Evolutionary conservation across 495 filamentous ascomycete species (phyloP).

Genomic region (Gamarada debralockiae): DNA sequence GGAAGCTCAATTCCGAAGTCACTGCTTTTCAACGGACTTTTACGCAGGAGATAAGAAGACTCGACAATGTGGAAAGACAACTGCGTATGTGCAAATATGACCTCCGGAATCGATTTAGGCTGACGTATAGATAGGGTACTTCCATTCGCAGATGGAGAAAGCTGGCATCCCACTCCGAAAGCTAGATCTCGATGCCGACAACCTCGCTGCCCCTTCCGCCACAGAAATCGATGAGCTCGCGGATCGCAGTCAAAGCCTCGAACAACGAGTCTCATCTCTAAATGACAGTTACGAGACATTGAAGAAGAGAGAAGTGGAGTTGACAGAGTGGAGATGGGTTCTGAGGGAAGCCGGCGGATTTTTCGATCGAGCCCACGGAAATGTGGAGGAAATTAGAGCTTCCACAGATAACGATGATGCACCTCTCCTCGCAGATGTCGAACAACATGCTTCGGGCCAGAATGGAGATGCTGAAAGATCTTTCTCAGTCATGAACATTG

Average conservation of each 20-base stretch:
- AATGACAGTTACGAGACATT: slow-evolving; percentile 98
- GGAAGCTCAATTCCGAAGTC: slow-evolving; percentile 83
- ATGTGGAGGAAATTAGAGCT: slow-evolving; percentile 92
- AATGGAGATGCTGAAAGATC: slow-evolving; percentile 80
- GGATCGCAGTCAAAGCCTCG: slow-evolving; percentile 85
- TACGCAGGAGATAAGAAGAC: slow-evolving; percentile 91
- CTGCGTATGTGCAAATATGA: slow-evolving; percentile 61
- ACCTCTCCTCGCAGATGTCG: slow-evolving; percentile 78
- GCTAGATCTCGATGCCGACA: slow-evolving; percentile 80
- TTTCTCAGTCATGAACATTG: slow-evolving; percentile 95
- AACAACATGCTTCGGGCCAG: slow-evolving; percentile 62
- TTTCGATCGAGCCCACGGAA: slow-evolving; percentile 93
- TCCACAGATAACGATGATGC: slow-evolving; percentile 86
- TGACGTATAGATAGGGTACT: slow-evolving; percentile 63
- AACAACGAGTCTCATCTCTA: slow-evolving; percentile 83
- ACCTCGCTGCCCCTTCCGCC: slow-evolving; percentile 78
- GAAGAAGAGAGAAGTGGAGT: slow-evolving; percentile 94
- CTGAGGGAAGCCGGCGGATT: slow-evolving; percentile 92
- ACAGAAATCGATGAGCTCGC: slow-evolving; percentile 94
- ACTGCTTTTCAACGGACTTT: slow-evolving; percentile 96
- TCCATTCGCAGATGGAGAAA: slow-evolving; percentile 93
- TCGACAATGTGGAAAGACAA: slow-evolving; percentile 97
- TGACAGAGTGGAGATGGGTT: slow-evolving; percentile 98
- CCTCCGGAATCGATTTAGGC: neutral
- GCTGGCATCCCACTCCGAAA: slow-evolving; percentile 75